Evolutionary conservation across 2,329 filamentous ascomycete species (phyloP), one percentile per base, ranked within the genome.

Genomic region (Hymenoscyphus linearis): DNA sequence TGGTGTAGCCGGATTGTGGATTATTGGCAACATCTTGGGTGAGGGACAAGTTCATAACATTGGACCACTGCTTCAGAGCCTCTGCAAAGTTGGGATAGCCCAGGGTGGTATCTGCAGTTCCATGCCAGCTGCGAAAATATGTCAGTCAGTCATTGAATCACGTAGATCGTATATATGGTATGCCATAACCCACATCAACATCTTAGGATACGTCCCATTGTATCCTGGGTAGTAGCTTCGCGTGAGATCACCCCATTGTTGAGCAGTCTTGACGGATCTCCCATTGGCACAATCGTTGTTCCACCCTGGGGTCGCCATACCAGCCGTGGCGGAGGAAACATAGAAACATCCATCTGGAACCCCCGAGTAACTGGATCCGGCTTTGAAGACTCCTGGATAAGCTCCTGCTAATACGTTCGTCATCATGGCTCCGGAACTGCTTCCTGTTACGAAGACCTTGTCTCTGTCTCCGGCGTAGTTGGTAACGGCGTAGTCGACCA

Each of bases 401-500:
- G 76, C 74, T 3, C 75, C 77, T 1, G 75, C 75, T 59, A 80
- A 68, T 66, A 79, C 76, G 63, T 79, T 78, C 6, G 77, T 78
- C 77, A 79, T 79, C 78, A 80, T 60, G 22, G 59, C 59, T 31
- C 77, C 79, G 0, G 77, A 79, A 13, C 74, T 77, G 1, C 70
- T 71, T 52, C 84, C 84, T 0, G 80, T 83, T 1, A 80, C 80
- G 62, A 80, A 86, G 1, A 86, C 80, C 59, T 76, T 77, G 63
- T 68, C 74, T 34, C 77, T 67, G 67, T 86, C 80, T 27, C 76
- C 82, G 1, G 75, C 74, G 72, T 85, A 85, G 68, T 77, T 77
- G 9, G 70, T 64, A n/a, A 85, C 70, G 3, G 81, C 76, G 66
- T 83, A 85, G 44, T 72, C 75, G 54, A 85, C 82, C 83, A 86